These are phyloP conservation scores for Physocladia obscura DNA, from an alignment of 192 early-diverging fungal species.

Conservation along the genomic window DNA sequence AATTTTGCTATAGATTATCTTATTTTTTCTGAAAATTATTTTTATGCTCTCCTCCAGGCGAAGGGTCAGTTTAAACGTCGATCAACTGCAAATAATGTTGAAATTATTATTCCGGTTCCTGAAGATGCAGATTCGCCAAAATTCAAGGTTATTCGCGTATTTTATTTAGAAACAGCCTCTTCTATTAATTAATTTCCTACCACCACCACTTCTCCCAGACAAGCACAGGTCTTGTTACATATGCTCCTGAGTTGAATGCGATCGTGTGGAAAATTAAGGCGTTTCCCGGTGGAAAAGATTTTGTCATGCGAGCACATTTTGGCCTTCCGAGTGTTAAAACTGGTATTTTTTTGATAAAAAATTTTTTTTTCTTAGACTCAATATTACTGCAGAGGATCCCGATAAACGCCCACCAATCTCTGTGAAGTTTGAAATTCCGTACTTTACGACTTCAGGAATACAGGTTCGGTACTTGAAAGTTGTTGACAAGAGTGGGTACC, in stretches of 20 bases:
- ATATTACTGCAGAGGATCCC: conserved; percentile 80
- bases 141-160: conserved; percentile 83
- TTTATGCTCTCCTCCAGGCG: too few relatives aligned
- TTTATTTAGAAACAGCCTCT: background rate
- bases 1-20: too few relatives aligned
- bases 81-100: conserved; percentile 96
- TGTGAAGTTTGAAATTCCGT: conserved; percentile 82
- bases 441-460: conserved; percentile 85
- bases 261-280: conserved; percentile 98
- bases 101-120: conserved; percentile 96
- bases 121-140: conserved; percentile 95
- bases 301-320: conserved; percentile 71
- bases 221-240: conserved; percentile 84
- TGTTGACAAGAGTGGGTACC: conserved; percentile 94
- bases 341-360: conserved; percentile 72
- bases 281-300: conserved; percentile 97
- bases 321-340: conserved; percentile 53
- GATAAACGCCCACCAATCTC: conserved; percentile 84
- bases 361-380: conserved; percentile 77
- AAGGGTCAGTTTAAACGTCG: conserved; percentile 96
- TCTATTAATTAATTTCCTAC: background rate
- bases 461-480: conserved; percentile 97
- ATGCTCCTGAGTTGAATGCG: conserved; percentile 90
- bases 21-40: too few relatives aligned
- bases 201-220: conserved; percentile 49